phyloP scores from a whole-genome alignment of 2,329 filamentous ascomycete genomes.

The Rutstroemia sp. region DNA sequence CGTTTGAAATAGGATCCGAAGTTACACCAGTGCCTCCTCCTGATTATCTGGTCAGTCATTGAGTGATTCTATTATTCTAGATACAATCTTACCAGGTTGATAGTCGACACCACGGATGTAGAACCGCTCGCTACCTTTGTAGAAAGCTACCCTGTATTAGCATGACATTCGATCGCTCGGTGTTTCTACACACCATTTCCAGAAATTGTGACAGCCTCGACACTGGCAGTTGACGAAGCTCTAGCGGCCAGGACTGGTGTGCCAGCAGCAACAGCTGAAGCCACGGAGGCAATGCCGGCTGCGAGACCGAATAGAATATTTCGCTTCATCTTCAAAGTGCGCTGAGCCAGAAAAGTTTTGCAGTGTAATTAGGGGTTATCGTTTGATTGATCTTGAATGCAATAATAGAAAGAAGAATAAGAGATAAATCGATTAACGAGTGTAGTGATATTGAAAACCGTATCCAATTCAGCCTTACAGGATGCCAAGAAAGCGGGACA shows the following conservation, averaged over 20 bases:
- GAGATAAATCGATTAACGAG: background rate
- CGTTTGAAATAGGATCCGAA: slow-evolving; percentile 58
- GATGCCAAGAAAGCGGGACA: slow-evolving; percentile 1
- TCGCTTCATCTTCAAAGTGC: slow-evolving; percentile 9
- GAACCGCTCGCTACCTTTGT: slow-evolving; percentile 33
- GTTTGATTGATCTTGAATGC: background rate
- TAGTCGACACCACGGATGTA: slow-evolving; percentile 59
- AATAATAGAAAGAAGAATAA: background rate
- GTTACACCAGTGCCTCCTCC: slow-evolving; percentile 40
- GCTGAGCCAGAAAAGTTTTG: background rate
- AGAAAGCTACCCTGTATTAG: slow-evolving; percentile 24
- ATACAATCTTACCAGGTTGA: slow-evolving; percentile 36
- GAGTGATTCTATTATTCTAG: background rate
- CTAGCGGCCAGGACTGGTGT: slow-evolving; percentile 16
- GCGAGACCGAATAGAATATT: background rate
- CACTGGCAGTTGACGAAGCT: slow-evolving; percentile 15
- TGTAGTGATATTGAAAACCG: background rate
- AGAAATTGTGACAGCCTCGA: slow-evolving; percentile 21
- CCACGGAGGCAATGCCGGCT: background rate
- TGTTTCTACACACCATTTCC: slow-evolving; percentile 21
- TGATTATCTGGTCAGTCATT: background rate
- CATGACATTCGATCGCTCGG: background rate
- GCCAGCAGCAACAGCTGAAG: slow-evolving; percentile 12
- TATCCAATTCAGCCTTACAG: background rate
- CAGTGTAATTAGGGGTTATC: background rate